Conservation (phyloP, 305 asterid species). For the Solanum hybrid region DNA sequence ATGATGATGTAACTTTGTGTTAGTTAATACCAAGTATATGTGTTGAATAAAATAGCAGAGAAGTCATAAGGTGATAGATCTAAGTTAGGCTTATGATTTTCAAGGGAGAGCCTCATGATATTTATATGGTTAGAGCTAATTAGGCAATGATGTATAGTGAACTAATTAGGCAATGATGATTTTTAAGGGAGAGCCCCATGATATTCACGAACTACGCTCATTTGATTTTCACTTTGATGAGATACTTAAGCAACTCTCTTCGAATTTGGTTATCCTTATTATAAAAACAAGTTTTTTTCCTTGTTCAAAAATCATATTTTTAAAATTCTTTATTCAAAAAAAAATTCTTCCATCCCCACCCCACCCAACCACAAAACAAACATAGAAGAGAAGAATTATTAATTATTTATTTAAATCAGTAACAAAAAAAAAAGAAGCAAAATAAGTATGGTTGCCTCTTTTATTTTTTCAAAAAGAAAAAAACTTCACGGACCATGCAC, state of each 20-base stretch:
- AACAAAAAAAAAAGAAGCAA: background rate
- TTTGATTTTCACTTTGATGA: no score
- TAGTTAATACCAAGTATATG: background rate
- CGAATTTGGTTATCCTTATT: background rate
- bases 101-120: background rate
- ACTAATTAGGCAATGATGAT: background rate
- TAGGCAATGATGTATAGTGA: background rate
- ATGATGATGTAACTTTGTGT: background rate
- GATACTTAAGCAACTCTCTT: background rate
- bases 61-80: background rate
- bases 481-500: background rate
- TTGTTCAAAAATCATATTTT: background rate
- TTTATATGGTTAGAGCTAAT: background rate
- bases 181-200: background rate
- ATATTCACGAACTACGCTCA: background rate
- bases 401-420: no score
- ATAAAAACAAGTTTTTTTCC: background rate
- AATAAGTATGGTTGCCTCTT: background rate
- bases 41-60: background rate
- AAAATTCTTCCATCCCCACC: background rate
- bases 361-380: background rate
- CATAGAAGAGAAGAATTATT: background rate
- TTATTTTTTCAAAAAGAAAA: no score
- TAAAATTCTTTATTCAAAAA: background rate
- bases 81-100: background rate